Evolutionary conservation across 225 moss, liverwort and hornwort genomes (phyloP), one percentile per base, ranked within the genome.

Genomic region (Bryum argenteum): DNA sequence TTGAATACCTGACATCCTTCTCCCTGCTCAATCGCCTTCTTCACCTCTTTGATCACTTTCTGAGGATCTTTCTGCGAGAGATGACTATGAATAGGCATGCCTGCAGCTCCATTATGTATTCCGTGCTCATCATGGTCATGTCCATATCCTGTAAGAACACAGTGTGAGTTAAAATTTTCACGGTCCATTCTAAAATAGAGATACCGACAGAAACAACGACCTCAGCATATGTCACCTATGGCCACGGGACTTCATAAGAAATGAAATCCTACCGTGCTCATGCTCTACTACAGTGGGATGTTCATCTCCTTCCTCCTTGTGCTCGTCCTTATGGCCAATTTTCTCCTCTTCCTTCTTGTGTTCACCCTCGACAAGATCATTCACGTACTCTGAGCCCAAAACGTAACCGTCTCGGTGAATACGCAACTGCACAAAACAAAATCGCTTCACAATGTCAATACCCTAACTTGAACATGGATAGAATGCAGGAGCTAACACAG

Each of bases 1-100:
- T 69, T n/a, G 69, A 44, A 50, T 88, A 98, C 98, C 84, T 92
- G 88, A 76, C 98, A 98, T 22, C 98, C 98, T 84, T 98, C 98
- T 55, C 64, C 83, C 44, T 94, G 71, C 50, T 89, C 86, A 64
- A 97, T 78, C 26, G 97, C 97, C 63, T 87, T 84, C 76, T 87
- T 91, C 48, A 97, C 94, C 39, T 92, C 92, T 50, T 85, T 69
- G 17, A 97, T 87, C 39, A 88, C 83, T 85, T 75, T 89, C 50
- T 86, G 83, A 73, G 97, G 92, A 80, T 97, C 90, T 58, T 79
- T 89, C 77, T 83, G 69, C 6, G 81, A 59, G 12, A 58, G 17
- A 58, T 88, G 79, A 11, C 70, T 82, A 70, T 94, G 92, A 58
- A 78, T 39, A 72, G 84, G 85, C 71, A 78, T 83, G 79, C 84